A percentile compares a stretch with the other conserved stretches of the same genome.
These are phyloP conservation scores for Penicillium desertorum DNA, from an alignment of 495 filamentous ascomycete genomes.

Conservation along the genomic window DNA sequence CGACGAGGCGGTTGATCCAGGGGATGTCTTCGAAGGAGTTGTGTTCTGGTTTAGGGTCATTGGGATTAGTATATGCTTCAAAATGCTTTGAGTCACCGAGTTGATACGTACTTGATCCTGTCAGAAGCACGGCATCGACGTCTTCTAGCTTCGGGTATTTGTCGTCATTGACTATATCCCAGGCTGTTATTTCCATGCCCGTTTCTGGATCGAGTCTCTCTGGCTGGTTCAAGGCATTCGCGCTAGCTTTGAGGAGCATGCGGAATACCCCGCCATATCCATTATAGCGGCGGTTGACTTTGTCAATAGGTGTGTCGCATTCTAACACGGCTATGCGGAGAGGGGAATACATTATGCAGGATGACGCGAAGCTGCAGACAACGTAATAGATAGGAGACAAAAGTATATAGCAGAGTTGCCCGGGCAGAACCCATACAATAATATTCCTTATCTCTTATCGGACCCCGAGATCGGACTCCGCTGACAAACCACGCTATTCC, in stretches of 20 bases:
- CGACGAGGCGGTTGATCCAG: conserved; percentile 76
- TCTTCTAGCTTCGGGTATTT: conserved; percentile 68
- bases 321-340: conserved; percentile 83
- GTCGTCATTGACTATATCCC: conserved; percentile 61
- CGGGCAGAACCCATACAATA: neutral
- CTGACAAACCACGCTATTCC: neutral
- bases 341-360: conserved; percentile 45
- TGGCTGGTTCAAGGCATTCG: conserved; percentile 37
- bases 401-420: neutral
- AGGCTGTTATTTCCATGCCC: conserved; percentile 59
- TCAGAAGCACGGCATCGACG: conserved; percentile 80
- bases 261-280: conserved; percentile 74
- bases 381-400: neutral
- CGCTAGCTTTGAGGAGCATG: conserved; percentile 56
- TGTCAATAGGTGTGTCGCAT: conserved; percentile 67
- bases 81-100: neutral
- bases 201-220: conserved; percentile 39
- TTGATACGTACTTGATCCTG: conserved; percentile 59
- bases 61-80: neutral
- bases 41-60: conserved; percentile 37
- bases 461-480: neutral
- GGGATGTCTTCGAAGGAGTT: conserved; percentile 66
- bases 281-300: conserved; percentile 60
- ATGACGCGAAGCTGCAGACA: neutral
- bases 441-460: neutral